These are phyloP conservation scores for Huntiella abstrusa DNA, from an alignment of 2,329 filamentous ascomycete species.

Conservation along the genomic window DNA sequence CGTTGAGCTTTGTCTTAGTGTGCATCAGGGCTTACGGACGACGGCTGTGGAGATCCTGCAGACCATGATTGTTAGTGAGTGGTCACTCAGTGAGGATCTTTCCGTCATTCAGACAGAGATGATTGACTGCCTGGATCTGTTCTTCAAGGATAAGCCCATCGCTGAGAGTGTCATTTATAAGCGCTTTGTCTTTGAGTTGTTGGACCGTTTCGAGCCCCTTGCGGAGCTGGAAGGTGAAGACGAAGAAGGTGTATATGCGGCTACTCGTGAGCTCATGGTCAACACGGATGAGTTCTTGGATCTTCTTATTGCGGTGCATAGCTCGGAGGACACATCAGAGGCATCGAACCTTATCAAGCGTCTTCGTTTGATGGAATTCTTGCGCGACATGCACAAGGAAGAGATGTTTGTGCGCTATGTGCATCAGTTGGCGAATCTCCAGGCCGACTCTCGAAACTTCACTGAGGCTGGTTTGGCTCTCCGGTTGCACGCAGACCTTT, in stretches of 20 bases:
- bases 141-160: constrained; percentile 77
- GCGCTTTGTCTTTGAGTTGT: constrained; percentile 71
- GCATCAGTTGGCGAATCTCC: constrained; percentile 68
- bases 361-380: constrained; percentile 81
- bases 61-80: constrained; percentile 97
- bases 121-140: constrained; percentile 76
- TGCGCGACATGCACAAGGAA: constrained; percentile 91
- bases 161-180: constrained; percentile 85
- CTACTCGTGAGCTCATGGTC: constrained; percentile 58
- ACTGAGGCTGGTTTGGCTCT: constrained; percentile 80
- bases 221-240: constrained; percentile 35
- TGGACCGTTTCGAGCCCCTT: constrained; percentile 60
- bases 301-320: constrained; percentile 75
- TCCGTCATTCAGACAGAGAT: constrained; percentile 87
- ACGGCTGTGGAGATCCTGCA: constrained; percentile 88
- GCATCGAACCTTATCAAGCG: constrained; percentile 74
- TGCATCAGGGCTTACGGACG: constrained; percentile 74
- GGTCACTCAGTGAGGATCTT: constrained; percentile 85
- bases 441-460: constrained; percentile 56
- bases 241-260: constrained; percentile 50
- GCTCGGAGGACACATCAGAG: constrained; percentile 52
- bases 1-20: constrained; percentile 82
- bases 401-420: constrained; percentile 95
- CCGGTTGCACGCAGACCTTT: constrained; percentile 77
- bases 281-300: constrained; percentile 85